Evolutionary conservation across 306 rosid genomes (phyloP), one percentile per base, ranked within the genome.

Genomic region (Dryas octopetala): DNA sequence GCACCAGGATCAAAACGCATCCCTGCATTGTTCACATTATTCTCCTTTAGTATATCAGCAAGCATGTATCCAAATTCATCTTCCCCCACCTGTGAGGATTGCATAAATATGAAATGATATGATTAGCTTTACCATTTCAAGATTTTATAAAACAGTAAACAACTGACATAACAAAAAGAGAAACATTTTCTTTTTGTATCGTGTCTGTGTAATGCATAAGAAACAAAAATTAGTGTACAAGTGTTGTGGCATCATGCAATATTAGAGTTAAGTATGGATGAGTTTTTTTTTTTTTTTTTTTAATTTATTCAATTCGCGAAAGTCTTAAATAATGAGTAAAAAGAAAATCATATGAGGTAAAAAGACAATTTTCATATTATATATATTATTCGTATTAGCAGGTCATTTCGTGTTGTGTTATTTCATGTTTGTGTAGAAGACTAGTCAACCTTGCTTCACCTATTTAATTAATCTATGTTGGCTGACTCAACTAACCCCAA

Each of bases 61-160:
- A 95, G 98, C 97, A 95, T 95, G 87, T 95, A 91, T 41, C 97
- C 98, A 77, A 95, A 95, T 82, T 95, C 98, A 85, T 95, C 98
- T 73, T 91, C 97, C 63, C 98, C 98, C 46, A 95, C 97, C 98
- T 95, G 91, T 58, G 16, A 57, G 59, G 43, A 80, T 70, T 68
- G 71, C 66, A 68, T 38, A 53, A 51, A 71, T 61, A 74, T 9
- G 52, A 49, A 53, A 48, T 4, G 48, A 57, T 44, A 26, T 54
- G 41, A 26, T 43, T 26, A 19, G 15, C 23, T 2, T 14, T 45
- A 3, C 46, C 62, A n/a, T 38, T 15, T 28, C 10, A 5, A 69
- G 28, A 69, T 51, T 51, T 32, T 67, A 67, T 16, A 69, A 16
- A 9, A 32, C 48, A 32, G 38, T 28, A 9, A 68, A 51, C 5